phyloP scores from a whole-genome alignment of 371 early-diverging fungal genomes.

The Blastocladiella emersonii region DNA sequence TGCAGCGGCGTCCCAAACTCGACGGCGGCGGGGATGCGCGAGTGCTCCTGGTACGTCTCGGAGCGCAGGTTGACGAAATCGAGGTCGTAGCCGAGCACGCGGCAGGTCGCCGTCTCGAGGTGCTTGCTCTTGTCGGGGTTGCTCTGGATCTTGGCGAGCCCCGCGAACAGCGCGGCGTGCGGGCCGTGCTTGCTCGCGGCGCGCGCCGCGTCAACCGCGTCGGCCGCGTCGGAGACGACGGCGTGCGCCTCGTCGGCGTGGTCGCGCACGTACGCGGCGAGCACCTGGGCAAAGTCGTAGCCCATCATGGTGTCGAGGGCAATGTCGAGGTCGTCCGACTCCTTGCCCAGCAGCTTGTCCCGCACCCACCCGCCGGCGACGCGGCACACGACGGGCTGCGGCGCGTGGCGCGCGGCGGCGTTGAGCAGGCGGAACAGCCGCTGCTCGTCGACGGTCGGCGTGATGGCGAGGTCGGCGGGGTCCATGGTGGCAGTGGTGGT shows the following conservation, averaged over 20 bases:
- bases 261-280: constrained; percentile 47
- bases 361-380: constrained; percentile 98
- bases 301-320: constrained; percentile 94
- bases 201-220: not conserved
- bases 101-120: constrained; percentile 92
- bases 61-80: constrained; percentile 96
- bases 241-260: constrained; percentile 21
- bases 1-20: constrained; percentile 87
- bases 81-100: constrained; percentile 58
- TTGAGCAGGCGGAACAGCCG: constrained; percentile 47
- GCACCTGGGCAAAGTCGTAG: constrained; percentile 71
- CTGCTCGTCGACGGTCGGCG: constrained; percentile 36
- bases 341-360: constrained; percentile 87
- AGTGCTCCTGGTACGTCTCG: constrained; percentile 76
- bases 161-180: not conserved
- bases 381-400: constrained; percentile 49
- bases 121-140: constrained; percentile 98
- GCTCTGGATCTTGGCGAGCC: constrained; percentile 67
- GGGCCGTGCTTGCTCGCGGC: constrained; percentile 15
- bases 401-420: constrained; percentile 38
- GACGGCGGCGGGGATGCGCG: constrained; percentile 65
- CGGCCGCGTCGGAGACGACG: too few species aligned
- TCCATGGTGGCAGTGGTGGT: not conserved
- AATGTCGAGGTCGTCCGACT: constrained; percentile 90
- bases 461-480: constrained; percentile 5